Conservation (phyloP, 495 filamentous ascomycete species). For the Jackrogersella minutella region DNA sequence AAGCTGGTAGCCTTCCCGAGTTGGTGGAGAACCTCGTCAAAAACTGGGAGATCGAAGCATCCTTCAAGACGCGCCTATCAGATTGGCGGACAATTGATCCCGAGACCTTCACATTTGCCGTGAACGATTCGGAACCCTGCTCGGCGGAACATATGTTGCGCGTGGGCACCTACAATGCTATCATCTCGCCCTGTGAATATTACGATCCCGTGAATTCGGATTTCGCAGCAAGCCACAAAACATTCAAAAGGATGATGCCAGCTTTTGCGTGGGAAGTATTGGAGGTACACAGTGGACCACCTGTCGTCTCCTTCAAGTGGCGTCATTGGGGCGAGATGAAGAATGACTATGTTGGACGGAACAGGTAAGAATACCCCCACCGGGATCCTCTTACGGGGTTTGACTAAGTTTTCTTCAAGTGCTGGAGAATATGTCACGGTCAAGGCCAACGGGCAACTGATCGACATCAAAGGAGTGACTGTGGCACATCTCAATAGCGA, state of each 20-base stretch:
- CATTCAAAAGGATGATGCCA: conserved; percentile 9
- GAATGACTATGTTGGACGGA: not conserved
- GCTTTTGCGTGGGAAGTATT: conserved; percentile 1
- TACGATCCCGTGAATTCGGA: not conserved
- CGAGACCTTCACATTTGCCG: conserved; percentile 2
- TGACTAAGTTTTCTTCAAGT: not conserved
- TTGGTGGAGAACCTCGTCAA: conserved; percentile 4
- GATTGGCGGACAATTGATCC: conserved; percentile 9
- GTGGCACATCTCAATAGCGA: not conserved
- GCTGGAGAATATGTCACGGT: not conserved
- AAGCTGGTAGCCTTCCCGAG: conserved; percentile 1
- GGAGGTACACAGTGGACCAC: not conserved
- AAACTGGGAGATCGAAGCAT: conserved; percentile 10
- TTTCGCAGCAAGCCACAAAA: not conserved
- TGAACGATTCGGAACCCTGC: not conserved
- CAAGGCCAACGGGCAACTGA: not conserved
- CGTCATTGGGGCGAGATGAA: conserved; percentile 9
- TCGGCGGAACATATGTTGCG: conserved; percentile 8
- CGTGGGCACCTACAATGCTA: conserved; percentile 4
- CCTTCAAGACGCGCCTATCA: not conserved
- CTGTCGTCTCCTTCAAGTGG: conserved; percentile 1
- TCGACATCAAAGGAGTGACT: not conserved
- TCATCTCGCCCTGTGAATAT: not conserved
- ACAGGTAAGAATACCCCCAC: not conserved
- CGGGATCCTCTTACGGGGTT: not conserved